Base-by-base conservation (phyloP, 225 moss, liverwort and hornwort genomes). In the Marchantia polymorpha region DNA sequence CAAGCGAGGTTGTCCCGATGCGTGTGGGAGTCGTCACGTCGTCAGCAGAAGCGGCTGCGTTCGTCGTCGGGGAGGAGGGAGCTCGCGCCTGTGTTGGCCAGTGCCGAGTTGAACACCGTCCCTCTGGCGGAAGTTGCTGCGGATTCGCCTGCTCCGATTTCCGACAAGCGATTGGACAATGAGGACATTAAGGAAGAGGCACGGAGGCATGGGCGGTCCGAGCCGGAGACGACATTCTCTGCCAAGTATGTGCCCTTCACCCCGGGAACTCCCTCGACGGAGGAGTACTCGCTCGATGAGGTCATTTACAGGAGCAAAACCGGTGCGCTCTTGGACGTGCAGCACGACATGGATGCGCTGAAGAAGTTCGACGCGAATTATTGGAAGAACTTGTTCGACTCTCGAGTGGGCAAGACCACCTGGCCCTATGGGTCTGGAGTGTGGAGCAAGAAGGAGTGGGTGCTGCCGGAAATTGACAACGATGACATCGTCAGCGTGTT, bases 361-460 rank as follows among this genome's bases (percentile, higher is more conserved):
- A 80, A 81, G 71, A 82, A 85, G 68, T 88, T 78, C 50, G 87
- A 88, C 73, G 87, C 70, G 0, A 88, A 66, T 71, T 88, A 88
- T 56, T 88, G 87, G 87, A 88, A 71, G 85, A 85, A 88, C 69
- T 30, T 88, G 64, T 88, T 88, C 52, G 87, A 88, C 73, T 88
- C 85, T 12, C 71, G 87, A n/a, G 85, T 88, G n/a, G 87, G 87
- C 8, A 88, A 88, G 83, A 88, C 87, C 63, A 84, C 87, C 8
- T 88, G 87, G 87, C 87, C 87, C 0, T 88, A 88, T 30, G 87
- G 87, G 10, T 88, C 87, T 4, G 87, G 87, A 1, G 87, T 88
- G 15, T 88, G 87, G 87, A 88, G 87, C 77, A 88, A 88, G 78
- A 88, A 88, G 77, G 87, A 88, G 72, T 88, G 87, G 87, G 87